Evolutionary conservation across 495 filamentous ascomycete genomes (phyloP).

Genomic region (Penicillium cosmopolitanum): DNA sequence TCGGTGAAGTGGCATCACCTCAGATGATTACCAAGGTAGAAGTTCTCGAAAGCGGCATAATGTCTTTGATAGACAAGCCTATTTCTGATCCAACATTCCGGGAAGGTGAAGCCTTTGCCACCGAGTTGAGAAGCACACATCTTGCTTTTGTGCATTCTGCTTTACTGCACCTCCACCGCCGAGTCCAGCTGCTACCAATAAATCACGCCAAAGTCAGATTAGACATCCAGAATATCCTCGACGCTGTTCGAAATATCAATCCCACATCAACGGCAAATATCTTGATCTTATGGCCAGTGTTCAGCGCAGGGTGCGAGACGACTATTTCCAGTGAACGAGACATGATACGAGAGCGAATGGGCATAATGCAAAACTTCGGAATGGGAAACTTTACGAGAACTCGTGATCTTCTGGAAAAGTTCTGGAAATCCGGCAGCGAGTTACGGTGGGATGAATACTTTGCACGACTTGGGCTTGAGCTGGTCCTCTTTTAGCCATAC

Average conservation of each 20-base stretch:
- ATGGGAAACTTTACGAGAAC: conserved; percentile 42
- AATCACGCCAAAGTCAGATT: conserved; percentile 26
- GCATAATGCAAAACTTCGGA: conserved; percentile 33
- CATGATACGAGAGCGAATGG: conserved; percentile 33
- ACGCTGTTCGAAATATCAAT: conserved; percentile 23
- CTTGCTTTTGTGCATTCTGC: conserved; percentile 36
- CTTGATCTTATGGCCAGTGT: conserved; percentile 40
- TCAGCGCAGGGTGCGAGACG: conserved; percentile 40
- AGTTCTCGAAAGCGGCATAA: conserved; percentile 22
- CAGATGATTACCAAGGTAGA: conserved; percentile 9
- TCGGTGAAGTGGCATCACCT: not conserved
- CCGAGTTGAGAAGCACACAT: conserved; percentile 32
- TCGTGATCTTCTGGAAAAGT: conserved; percentile 22
- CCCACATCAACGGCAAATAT: conserved; percentile 34
- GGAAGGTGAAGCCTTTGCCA: conserved; percentile 9
- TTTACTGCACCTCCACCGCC: conserved; percentile 37
- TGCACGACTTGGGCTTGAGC: conserved; percentile 24
- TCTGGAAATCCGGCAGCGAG: conserved; percentile 25
- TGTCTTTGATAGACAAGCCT: conserved; percentile 15
- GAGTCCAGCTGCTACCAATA: conserved; percentile 26
- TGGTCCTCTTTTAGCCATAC: conserved; percentile 33
- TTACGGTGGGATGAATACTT: conserved; percentile 36
- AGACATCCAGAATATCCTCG: conserved; percentile 29
- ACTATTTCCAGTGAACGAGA: conserved; percentile 21
- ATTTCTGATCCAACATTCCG: conserved; percentile 3